These are phyloP conservation scores for Hansenula sp. DNA, from an alignment of 1,139 yeast species.

Conservation along the genomic window DNA sequence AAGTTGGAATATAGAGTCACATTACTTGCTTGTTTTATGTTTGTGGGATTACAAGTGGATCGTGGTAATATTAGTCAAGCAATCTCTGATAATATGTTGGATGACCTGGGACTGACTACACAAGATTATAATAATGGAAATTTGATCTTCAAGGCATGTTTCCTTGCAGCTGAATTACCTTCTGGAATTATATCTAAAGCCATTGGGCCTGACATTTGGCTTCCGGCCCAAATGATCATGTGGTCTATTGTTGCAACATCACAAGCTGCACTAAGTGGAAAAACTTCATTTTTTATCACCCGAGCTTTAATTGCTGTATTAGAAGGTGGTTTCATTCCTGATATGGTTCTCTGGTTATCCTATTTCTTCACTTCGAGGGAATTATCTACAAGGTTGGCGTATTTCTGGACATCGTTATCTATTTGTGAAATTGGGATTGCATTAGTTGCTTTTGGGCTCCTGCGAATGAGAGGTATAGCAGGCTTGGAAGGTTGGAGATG, in stretches of 20 bases:
- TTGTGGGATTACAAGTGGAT: slow-evolving; percentile 48
- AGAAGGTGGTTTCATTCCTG: slow-evolving; percentile 55
- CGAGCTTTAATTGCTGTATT: slow-evolving; percentile 43
- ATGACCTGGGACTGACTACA: slow-evolving; percentile 41
- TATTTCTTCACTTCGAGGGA: slow-evolving; percentile 48
- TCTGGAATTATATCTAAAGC: slow-evolving; percentile 48
- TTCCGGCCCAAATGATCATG: slow-evolving; percentile 44
- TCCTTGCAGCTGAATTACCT: slow-evolving; percentile 47
- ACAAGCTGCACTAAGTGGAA: slow-evolving; percentile 38
- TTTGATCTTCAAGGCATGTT: slow-evolving; percentile 39
- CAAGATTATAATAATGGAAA: slow-evolving; percentile 47
- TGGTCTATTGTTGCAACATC: slow-evolving; percentile 49
- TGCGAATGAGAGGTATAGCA: slow-evolving; percentile 34
- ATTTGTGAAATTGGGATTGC: slow-evolving; percentile 27
- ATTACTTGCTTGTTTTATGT: slow-evolving; percentile 43
- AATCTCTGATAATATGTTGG: slow-evolving; percentile 43
- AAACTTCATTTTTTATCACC: slow-evolving; percentile 34
- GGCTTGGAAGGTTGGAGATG: slow-evolving; percentile 53
- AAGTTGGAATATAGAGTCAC: slow-evolving; percentile 43
- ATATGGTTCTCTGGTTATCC: slow-evolving; percentile 46
- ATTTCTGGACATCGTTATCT: slow-evolving; percentile 38
- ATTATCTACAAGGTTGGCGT: slow-evolving; percentile 41
- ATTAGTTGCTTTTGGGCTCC: slow-evolving; percentile 40
- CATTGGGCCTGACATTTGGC: slow-evolving; percentile 50
- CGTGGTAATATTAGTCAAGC: slow-evolving; percentile 50